Conservation (phyloP, 2,329 filamentous ascomycete species). For the Ophiosphaerella herpotricha region DNA sequence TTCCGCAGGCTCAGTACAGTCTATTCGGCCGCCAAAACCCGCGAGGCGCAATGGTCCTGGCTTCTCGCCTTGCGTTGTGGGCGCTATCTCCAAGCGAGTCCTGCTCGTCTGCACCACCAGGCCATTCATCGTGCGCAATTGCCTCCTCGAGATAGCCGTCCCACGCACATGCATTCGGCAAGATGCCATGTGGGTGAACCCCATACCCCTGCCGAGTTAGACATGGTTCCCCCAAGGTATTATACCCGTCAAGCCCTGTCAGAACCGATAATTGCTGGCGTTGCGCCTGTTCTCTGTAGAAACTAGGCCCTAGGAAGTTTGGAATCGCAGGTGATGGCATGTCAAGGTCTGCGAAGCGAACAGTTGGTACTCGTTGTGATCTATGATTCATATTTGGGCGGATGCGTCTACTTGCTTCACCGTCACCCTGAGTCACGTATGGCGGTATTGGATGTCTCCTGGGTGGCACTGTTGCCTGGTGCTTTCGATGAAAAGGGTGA, state of each 20-base stretch:
- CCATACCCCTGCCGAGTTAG: neutral
- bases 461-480: constrained; percentile 1
- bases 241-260: neutral
- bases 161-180: constrained; percentile 1
- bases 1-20: constrained; percentile 46
- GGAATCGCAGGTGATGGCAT: constrained; percentile 7
- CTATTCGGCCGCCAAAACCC: constrained; percentile 53
- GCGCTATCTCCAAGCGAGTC: constrained; percentile 2
- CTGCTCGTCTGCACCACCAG: neutral
- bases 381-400: neutral
- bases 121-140: neutral
- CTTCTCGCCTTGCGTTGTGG: constrained; percentile 4
- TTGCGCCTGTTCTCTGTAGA: constrained; percentile 36
- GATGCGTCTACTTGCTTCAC: neutral
- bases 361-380: constrained; percentile 13
- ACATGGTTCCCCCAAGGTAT: neutral
- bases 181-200: constrained; percentile 1
- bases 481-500: constrained; percentile 17
- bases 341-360: constrained; percentile 17
- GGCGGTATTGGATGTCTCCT: neutral
- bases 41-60: constrained; percentile 19
- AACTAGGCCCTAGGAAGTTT: constrained; percentile 20
- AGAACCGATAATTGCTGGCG: constrained; percentile 10
- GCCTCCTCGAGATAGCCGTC: constrained; percentile 1
- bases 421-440: neutral